A percentile compares a stretch with the other conserved stretches of the same genome.
These are phyloP conservation scores for Yarrowia yakushimensis DNA, from an alignment of 805 yeast genomes.

Conservation along the genomic window DNA sequence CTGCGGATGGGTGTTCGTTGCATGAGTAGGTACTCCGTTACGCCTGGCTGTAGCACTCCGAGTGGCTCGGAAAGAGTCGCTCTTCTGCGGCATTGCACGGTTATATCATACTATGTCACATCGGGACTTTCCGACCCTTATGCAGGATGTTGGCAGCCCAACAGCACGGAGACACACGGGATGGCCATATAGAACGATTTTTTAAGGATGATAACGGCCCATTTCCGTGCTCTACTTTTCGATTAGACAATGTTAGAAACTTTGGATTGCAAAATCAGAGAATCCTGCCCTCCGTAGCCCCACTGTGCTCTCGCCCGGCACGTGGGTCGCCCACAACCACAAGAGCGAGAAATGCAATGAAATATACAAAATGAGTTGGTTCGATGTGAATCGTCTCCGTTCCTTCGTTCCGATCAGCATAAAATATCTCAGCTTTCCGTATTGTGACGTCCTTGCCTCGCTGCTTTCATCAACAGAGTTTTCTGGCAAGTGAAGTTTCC, in stretches of 20 bases:
- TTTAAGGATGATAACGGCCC: neutral
- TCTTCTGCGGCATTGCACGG: constrained; percentile 6
- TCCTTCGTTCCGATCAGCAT: neutral
- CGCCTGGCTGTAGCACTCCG: neutral
- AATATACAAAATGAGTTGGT: too few relatives aligned
- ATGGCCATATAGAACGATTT: neutral
- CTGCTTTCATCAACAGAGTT: constrained; percentile 22
- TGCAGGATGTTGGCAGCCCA: neutral
- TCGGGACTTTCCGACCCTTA: constrained; percentile 8
- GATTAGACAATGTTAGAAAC: neutral
- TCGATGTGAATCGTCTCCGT: neutral
- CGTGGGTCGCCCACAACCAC: neutral
- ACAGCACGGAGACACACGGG: neutral
- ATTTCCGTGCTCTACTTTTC: neutral
- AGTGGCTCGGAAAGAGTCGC: too few relatives aligned
- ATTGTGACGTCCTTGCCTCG: constrained; percentile 13
- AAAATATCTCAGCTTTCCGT: constrained; percentile 18
- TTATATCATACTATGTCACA: neutral
- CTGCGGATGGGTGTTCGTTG: neutral
- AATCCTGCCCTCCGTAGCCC: neutral
- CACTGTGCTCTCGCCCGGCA: neutral
- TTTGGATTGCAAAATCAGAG: neutral
- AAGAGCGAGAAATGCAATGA: neutral
- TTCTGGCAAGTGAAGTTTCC: constrained; percentile 19
- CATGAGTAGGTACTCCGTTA: neutral